A percentile compares a stretch with the other conserved stretches of the same genome.
phyloP scores from a whole-genome alignment of 2,329 filamentous ascomycete species.

The Epichloe amarillans region DNA sequence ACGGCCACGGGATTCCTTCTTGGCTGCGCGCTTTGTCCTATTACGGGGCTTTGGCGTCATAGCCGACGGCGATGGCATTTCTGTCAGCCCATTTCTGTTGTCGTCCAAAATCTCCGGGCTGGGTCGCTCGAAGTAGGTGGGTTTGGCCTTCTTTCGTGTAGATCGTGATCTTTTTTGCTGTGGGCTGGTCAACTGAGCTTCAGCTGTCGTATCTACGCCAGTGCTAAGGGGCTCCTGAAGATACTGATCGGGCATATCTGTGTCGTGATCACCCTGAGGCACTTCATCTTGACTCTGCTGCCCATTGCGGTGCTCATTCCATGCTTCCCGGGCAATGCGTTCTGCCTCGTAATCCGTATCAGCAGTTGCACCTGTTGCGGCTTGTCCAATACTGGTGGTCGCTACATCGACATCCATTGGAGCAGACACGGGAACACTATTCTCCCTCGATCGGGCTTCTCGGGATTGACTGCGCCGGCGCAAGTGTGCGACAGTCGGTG shows the following conservation, averaged over 20 bases:
- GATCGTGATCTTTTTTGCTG: slow-evolving; percentile 17
- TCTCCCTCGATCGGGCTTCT: slow-evolving; percentile 16
- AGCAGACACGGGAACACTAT: slow-evolving; percentile 11
- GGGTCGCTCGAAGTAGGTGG: slow-evolving; percentile 28
- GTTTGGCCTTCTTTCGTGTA: slow-evolving; percentile 34
- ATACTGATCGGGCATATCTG: slow-evolving; percentile 4
- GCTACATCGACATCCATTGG: slow-evolving; percentile 13
- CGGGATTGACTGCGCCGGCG: slow-evolving; percentile 14
- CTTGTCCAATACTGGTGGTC: slow-evolving; percentile 1
- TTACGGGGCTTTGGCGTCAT: slow-evolving; percentile 17
- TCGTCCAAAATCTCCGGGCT: slow-evolving; percentile 9
- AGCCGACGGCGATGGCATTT: slow-evolving; percentile 21
- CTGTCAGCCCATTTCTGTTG: slow-evolving; percentile 8
- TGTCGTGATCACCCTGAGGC: slow-evolving; percentile 1
- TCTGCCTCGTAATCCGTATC: slow-evolving; percentile 15
- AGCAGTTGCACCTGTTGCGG: neutral
- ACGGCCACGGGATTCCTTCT: slow-evolving; percentile 10
- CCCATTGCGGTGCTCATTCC: slow-evolving; percentile 20
- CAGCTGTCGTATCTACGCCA: slow-evolving; percentile 2
- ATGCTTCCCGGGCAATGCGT: slow-evolving; percentile 21
- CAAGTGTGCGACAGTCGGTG: slow-evolving; percentile 16
- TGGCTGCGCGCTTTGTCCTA: slow-evolving; percentile 17
- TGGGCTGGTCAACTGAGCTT: slow-evolving; percentile 2
- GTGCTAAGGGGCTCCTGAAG: slow-evolving; percentile 2
- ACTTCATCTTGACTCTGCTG: slow-evolving; percentile 11